Evolutionary conservation across 805 yeast species (phyloP).

Genomic region (Candida pini): DNA sequence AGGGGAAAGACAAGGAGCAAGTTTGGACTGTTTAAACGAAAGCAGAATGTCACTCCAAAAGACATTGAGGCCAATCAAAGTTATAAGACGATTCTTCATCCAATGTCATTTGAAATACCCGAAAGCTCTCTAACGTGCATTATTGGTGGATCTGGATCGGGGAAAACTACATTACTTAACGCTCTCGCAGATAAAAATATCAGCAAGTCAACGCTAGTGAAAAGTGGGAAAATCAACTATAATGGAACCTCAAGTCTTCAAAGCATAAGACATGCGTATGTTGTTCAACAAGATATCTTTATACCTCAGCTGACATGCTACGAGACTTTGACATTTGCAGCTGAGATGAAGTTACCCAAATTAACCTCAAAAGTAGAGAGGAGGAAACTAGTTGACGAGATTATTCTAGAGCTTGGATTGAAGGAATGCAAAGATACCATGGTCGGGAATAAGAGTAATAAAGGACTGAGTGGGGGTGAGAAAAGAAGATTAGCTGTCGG

Average conservation of each 20-base stretch:
- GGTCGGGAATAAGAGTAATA: constrained; percentile 48
- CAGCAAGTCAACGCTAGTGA: constrained; percentile 26
- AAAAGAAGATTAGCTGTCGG: constrained; percentile 73
- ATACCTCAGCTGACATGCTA: constrained; percentile 66
- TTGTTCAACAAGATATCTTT: constrained; percentile 70
- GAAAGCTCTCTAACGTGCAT: constrained; percentile 68
- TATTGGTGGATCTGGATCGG: constrained; percentile 85
- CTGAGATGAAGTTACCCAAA: constrained; percentile 59
- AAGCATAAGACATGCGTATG: constrained; percentile 47
- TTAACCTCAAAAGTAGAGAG: constrained; percentile 40
- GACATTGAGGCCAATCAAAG: constrained; percentile 18
- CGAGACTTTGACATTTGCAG: constrained; percentile 67
- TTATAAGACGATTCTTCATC: constrained; percentile 36
- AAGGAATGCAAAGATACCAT: constrained; percentile 55
- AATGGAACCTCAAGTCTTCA: constrained; percentile 29
- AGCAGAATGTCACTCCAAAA: no score
- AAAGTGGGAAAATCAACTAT: constrained; percentile 38
- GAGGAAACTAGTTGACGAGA: constrained; percentile 45
- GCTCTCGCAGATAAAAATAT: constrained; percentile 48
- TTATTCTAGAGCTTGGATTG: constrained; percentile 61
- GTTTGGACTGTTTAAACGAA: not conserved
- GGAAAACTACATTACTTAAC: constrained; percentile 76
- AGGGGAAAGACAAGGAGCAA: not conserved
- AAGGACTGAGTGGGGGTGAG: constrained; percentile 81
- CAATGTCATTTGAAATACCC: constrained; percentile 55